Evolutionary conservation across 768 basidiomycete genomes (phyloP), one percentile per base, ranked within the genome.

Genomic region (Amyloporia xantha): DNA sequence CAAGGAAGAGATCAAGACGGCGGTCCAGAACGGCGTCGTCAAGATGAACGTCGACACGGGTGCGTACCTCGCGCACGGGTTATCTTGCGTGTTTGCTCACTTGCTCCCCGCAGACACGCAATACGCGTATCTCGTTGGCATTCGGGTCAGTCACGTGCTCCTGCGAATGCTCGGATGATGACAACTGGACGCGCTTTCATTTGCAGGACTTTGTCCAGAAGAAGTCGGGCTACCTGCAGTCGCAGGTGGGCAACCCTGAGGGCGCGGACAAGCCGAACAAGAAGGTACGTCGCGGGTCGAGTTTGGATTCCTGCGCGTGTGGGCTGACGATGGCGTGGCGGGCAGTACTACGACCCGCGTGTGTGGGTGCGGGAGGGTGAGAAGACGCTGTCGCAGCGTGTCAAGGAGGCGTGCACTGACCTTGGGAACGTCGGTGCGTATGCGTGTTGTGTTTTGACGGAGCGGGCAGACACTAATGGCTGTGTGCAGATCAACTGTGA

Each of bases 21-120:
- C 94, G 50, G 96, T 98, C 56, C 62, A 70, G 45, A 78, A 94
- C 66, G 95, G 95, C 62, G 95, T 96, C 36, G 84, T 98, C 65
- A 99, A 99, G 78, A 98, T 98, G 94, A 97, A 98, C 74, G 91
- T 96, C 51, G 92, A 95, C 68, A 97, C 93, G 51, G 81, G 77
- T 74, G 51, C 47, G 68, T 19, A 6, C 38, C 9, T 9, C 38
- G 38, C 38, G 6, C 9, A 21, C 27, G n/a, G 1, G 6, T 3
- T 25, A 40, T 7, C 6, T 12, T 47, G 35, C 5, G 19, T 39
- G 11, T 2, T 10, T 15, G 5, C 21, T 10, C 12, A 17, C n/a
- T 21, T 43, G 35, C 54, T 57, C 41, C 56, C 28, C n/a, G n/a
- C 44, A 69, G 89, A 93, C 69, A 89, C 86, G 13, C 91, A 93